These are phyloP conservation scores for Penicillium decumbens DNA, from an alignment of 2,329 filamentous ascomycete species.

Conservation along the genomic window DNA sequence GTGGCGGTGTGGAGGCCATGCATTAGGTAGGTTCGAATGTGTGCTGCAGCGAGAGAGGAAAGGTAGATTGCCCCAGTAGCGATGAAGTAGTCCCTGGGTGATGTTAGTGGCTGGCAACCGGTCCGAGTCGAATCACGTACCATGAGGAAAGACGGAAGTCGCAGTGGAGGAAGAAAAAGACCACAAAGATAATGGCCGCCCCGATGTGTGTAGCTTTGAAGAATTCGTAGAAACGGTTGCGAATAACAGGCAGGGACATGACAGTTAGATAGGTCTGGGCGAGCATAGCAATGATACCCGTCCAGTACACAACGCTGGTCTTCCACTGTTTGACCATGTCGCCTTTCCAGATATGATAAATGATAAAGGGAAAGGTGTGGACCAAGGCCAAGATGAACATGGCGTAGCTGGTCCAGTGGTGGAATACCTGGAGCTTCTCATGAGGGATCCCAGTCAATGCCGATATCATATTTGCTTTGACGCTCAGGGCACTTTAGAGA, in stretches of 20 bases:
- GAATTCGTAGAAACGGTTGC: constrained; percentile 54
- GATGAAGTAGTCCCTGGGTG: constrained; percentile 55
- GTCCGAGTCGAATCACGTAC: constrained; percentile 23
- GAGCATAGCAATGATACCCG: constrained; percentile 52
- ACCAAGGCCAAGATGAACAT: constrained; percentile 55
- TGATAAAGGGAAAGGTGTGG: constrained; percentile 58
- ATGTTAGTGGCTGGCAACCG: background rate
- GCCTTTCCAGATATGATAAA: constrained; percentile 48
- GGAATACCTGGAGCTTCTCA: constrained; percentile 53
- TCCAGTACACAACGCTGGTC: constrained; percentile 50
- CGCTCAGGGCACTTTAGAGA: constrained; percentile 40
- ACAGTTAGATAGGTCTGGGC: constrained; percentile 54
- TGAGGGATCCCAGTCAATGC: constrained; percentile 53
- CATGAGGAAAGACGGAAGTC: constrained; percentile 51
- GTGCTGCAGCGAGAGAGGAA: constrained; percentile 42
- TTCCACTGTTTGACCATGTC: constrained; percentile 48
- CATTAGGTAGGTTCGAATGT: constrained; percentile 46
- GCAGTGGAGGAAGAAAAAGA: constrained; percentile 59
- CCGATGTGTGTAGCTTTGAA: constrained; percentile 55
- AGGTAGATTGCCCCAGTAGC: constrained; percentile 51
- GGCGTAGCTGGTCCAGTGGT: constrained; percentile 52
- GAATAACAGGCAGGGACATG: constrained; percentile 49
- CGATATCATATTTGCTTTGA: constrained; percentile 56
- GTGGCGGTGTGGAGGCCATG: constrained; percentile 46
- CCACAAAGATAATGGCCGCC: constrained; percentile 49